Evolutionary conservation across 108 stramenopile genomes (phyloP), one percentile per base, ranked within the genome.

Genomic region (Schizochytrium sp.): DNA sequence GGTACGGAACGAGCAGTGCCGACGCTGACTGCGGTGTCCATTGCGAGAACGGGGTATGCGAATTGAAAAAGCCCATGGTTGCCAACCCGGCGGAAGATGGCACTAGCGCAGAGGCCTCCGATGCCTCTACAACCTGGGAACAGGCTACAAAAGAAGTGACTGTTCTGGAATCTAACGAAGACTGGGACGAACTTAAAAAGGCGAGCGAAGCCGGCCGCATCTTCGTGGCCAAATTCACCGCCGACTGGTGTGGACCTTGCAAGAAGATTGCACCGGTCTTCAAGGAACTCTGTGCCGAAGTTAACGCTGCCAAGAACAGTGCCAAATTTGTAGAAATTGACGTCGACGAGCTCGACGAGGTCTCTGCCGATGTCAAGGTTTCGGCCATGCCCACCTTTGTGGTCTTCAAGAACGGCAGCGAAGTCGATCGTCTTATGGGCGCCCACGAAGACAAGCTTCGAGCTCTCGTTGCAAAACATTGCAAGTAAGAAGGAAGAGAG

Each of bases 321-420:
- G 92, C 92, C 71, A 72, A 60, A 63, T 96, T 97, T 87, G 94
- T 95, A 90, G 96, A 97, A 43, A 91, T 96, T 1, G 96, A 96
- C 90, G 97, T 95, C 4, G 97, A 97, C 72, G 95, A 95, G 69
- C 93, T 95, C 41, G 96, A 96, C 88, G 93, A 89, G 5, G 45
- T 96, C 58, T 93, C 95, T 18, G 72, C 88, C 14, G 60, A 95
- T 57, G 92, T 90, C 87, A 90, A 90, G 5, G 92, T 96, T 5
- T 93, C 94, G 0, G 94, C 96, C 92, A 94, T 97, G 96, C 96
- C 97, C 18, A 97, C 96, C 21, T 97, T 96, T 91, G 63, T 95
- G 58, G 92, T 94, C 18, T 87, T 95, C 89, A 95, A 95, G 91
- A 91, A 87, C 60, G 97, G 97, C 41, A 89, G 47, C 18, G 95